These are phyloP conservation scores for Zopfia rhizophila DNA, from an alignment of 2,329 filamentous ascomycete genomes.

Conservation along the genomic window DNA sequence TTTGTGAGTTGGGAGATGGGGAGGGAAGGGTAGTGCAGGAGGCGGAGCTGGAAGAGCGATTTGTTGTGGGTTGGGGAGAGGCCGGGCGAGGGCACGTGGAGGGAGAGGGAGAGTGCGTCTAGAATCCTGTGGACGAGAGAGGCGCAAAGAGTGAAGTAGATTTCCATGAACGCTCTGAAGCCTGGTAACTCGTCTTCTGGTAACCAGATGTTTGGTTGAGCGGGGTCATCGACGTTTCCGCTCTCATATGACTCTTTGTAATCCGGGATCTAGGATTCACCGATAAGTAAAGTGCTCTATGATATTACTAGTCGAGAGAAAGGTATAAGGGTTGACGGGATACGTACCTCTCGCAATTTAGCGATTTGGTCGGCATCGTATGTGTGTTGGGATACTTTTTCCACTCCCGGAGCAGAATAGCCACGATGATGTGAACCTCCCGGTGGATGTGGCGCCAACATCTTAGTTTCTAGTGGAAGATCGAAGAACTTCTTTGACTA, in stretches of 20 bases:
- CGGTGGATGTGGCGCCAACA: conserved; percentile 52
- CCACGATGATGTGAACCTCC: conserved; percentile 52
- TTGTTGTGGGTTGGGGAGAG: conserved; percentile 37
- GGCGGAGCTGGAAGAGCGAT: conserved; percentile 45
- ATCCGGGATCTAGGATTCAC: conserved; percentile 32
- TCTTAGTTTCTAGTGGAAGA: conserved; percentile 47
- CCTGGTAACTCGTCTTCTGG: conserved; percentile 51
- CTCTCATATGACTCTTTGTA: conserved; percentile 48
- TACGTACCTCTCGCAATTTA: conserved; percentile 27
- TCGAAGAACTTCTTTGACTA: conserved; percentile 51
- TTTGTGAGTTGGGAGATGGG: conserved; percentile 33
- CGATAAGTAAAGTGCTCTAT: background rate
- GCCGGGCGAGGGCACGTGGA: conserved; percentile 26
- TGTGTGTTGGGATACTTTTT: conserved; percentile 48
- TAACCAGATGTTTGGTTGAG: conserved; percentile 55
- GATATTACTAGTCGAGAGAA: background rate
- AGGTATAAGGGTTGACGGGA: background rate
- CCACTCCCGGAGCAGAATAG: conserved; percentile 50
- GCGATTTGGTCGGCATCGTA: conserved; percentile 32
- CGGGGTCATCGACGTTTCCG: conserved; percentile 38
- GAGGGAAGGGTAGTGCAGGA: conserved; percentile 54
- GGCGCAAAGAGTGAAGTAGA: conserved; percentile 35
- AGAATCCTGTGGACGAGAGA: conserved; percentile 39
- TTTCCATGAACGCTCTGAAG: conserved; percentile 45
- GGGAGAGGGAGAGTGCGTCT: conserved; percentile 35